These are phyloP conservation scores for Dendrocalamus latiflorus DNA, from an alignment of 202 grass and related monocot genomes.

Conservation along the genomic window DNA sequence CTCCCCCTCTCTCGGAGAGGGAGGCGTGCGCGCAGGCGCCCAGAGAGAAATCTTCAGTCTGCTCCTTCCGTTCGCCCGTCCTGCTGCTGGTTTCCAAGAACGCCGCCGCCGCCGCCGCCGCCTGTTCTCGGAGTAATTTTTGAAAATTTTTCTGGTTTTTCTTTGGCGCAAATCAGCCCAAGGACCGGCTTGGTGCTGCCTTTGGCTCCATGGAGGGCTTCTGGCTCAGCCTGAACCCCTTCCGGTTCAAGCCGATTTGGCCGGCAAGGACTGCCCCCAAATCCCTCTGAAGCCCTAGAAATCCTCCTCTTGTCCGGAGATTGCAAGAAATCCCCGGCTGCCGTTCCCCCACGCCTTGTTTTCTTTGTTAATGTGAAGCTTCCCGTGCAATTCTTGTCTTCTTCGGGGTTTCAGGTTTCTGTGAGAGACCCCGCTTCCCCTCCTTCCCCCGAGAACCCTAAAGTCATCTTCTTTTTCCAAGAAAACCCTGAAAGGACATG, in stretches of 20 bases:
- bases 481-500: background rate
- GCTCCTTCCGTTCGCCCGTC: background rate
- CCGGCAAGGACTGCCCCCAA: constrained; percentile 23
- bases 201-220: constrained; percentile 62
- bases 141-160: background rate
- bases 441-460: background rate
- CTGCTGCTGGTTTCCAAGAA: background rate
- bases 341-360: background rate
- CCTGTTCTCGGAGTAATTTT: background rate
- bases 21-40: background rate
- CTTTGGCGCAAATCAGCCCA: background rate
- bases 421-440: background rate
- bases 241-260: constrained; percentile 73
- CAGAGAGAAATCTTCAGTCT: background rate
- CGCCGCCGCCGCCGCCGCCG: background rate
- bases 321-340: constrained; percentile 34
- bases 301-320: constrained; percentile 26
- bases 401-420: constrained; percentile 5
- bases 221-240: constrained; percentile 79
- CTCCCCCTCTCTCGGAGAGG: background rate
- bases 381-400: constrained; percentile 1
- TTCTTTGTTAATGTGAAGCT: constrained; percentile 25
- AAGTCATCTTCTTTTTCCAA: background rate
- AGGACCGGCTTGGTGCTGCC: background rate
- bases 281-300: constrained; percentile 36